Base-by-base conservation (phyloP, 2,329 filamentous ascomycete genomes). In the Dothistroma septosporum region DNA sequence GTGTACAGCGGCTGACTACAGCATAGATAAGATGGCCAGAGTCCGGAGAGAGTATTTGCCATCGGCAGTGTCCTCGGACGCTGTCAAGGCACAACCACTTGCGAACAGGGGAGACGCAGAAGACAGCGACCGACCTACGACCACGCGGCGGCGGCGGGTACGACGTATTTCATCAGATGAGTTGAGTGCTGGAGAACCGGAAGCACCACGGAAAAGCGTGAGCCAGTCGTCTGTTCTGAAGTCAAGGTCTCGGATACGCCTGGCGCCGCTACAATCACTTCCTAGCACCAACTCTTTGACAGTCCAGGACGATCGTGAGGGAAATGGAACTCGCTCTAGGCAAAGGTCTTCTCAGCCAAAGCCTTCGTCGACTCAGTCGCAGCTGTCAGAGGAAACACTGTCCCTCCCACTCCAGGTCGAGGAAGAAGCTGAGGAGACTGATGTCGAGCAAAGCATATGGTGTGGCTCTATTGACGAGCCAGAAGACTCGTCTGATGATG, bases 381-480 rank as follows among this genome's bases (percentile, higher is more conserved):
- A 16, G 8, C 24, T n/a, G 32, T 19, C 33, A 33, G 10, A 32
- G 22, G 41, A 16, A 32, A 28, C 3, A 9, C 48, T 12, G n/a
- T 11, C 12, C n/a, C 12, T 19, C 24, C 32, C 54, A 14, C 54
- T 28, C 9, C 28, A 24, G 33, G 24, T 47, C 12, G 46, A 53
- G 14, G 32, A 52, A 12, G 46, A 67, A 8, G 60, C 62, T 1
- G 68, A 68, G 32, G 69, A 69, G 44, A 56, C 61, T 8, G 71
- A 74, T 46, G 53, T 71, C 4, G 72, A 75, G 53, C 70, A 74
- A 61, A 74, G 73, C 64, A 67, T 74, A 12, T 72, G 68, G 68
- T 73, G 72, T 53, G 72, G 69, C 12, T 70, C 70, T 28, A 63
- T 67, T 28, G 60, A 64, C n/a, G 58, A 52, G 4, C 64, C 64